Conservation (phyloP, 805 yeast species). For the Jamesozyma piceae region DNA sequence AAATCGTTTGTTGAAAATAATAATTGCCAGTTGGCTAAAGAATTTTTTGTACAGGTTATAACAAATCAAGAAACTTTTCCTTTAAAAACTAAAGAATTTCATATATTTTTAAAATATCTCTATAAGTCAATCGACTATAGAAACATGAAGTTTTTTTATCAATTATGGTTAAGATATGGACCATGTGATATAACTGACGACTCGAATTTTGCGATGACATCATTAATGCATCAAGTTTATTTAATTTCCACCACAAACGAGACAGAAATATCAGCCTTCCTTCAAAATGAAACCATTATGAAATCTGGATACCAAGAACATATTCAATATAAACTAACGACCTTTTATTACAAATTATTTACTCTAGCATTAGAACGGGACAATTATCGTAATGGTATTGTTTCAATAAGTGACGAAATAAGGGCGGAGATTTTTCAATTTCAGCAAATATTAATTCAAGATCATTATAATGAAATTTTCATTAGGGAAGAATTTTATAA, state of each 20-base stretch:
- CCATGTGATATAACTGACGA: neutral
- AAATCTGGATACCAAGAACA: constrained; percentile 12
- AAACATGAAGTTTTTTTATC: constrained; percentile 15
- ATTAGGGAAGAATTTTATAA: constrained; percentile 13
- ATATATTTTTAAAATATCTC: constrained; percentile 14
- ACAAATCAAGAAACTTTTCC: constrained; percentile 25
- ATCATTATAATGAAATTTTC: neutral
- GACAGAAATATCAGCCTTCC: constrained; percentile 9
- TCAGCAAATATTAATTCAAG: constrained; percentile 1
- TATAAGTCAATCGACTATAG: constrained; percentile 12
- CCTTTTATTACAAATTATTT: constrained; percentile 12
- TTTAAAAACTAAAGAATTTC: constrained; percentile 12
- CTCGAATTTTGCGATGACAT: neutral
- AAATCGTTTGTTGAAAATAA: constrained; percentile 21
- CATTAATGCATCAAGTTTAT: constrained; percentile 18
- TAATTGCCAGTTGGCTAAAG: constrained; percentile 24
- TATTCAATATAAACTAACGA: constrained; percentile 11
- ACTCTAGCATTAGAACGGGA: neutral
- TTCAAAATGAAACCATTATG: constrained; percentile 9
- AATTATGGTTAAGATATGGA: constrained; percentile 14
- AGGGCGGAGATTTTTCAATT: constrained; percentile 1
- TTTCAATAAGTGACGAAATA: neutral
- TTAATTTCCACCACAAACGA: constrained; percentile 7
- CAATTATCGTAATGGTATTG: neutral
- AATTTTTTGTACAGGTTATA: constrained; percentile 24